phyloP scores from a whole-genome alignment of 1,284 basidiomycete genomes.

The Leccinum huronense region DNA sequence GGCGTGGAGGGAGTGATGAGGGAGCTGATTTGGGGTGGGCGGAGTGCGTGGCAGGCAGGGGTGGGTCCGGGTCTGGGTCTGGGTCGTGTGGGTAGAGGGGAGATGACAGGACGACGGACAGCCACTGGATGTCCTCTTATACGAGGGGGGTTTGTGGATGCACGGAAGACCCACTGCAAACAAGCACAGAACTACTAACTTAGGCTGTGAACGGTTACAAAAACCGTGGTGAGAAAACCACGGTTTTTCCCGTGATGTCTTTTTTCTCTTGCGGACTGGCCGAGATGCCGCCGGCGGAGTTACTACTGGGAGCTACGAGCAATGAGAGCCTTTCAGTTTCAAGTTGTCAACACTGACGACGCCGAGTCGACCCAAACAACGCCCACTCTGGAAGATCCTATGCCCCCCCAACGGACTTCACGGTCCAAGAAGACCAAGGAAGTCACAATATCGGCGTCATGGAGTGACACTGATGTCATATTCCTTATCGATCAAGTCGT shows the following conservation, averaged over 20 bases:
- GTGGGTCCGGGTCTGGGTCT: slow-evolving; percentile 18
- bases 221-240: too few relatives aligned
- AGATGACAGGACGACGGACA: slow-evolving; percentile 19
- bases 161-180: not conserved
- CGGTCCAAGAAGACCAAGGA: not conserved
- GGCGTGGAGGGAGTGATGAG: slow-evolving; percentile 21
- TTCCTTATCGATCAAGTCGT: not conserved
- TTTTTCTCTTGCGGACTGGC: too few relatives aligned
- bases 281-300: too few relatives aligned
- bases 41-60: slow-evolving; percentile 18
- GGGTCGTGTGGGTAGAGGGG: slow-evolving; percentile 32
- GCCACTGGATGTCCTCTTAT: slow-evolving; percentile 28
- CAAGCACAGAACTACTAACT: not conserved
- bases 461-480: not conserved
- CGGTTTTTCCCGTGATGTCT: too few relatives aligned
- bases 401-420: not conserved
- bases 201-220: too few relatives aligned
- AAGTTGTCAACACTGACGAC: too few relatives aligned
- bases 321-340: too few relatives aligned
- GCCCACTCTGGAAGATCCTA: too few relatives aligned
- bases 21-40: slow-evolving; percentile 30
- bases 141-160: slow-evolving; percentile 1
- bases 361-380: too few relatives aligned
- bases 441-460: not conserved
- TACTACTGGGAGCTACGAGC: too few relatives aligned